Percentiles rank a stretch among this genome's conserved stretches.
These are phyloP conservation scores for Daldinia sp. DNA, from an alignment of 2,329 filamentous ascomycete genomes.

Conservation along the genomic window DNA sequence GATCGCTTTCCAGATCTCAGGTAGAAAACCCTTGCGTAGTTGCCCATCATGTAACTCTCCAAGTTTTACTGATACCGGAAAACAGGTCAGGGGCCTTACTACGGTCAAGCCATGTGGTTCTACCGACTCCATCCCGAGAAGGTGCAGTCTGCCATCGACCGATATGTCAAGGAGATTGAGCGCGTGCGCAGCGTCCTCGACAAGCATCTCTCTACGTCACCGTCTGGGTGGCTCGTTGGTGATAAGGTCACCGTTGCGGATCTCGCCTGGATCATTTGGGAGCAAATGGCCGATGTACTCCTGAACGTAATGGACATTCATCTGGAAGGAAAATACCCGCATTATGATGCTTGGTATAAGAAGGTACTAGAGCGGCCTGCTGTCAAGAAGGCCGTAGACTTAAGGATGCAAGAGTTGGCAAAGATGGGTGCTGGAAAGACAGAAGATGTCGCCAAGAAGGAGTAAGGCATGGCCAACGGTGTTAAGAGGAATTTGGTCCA, in stretches of 20 bases:
- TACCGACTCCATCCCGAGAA: conserved; percentile 10
- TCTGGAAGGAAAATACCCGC: conserved; percentile 15
- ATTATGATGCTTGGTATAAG: conserved; percentile 25
- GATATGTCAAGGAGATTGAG: conserved; percentile 23
- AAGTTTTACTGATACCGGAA: not conserved
- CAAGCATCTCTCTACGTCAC: conserved; percentile 4
- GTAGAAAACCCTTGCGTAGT: not conserved
- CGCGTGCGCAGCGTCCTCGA: conserved; percentile 19
- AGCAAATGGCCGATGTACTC: conserved; percentile 7
- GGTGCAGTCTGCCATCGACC: conserved; percentile 13
- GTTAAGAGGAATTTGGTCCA: no score
- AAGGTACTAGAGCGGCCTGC: conserved; percentile 6
- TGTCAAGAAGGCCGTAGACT: not conserved
- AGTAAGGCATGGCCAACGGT: not conserved
- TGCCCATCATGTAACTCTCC: no score
- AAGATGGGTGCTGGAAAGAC: not conserved
- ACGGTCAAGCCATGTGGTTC: conserved; percentile 25
- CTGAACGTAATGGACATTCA: not conserved
- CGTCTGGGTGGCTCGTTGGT: conserved; percentile 27
- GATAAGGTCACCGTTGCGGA: conserved; percentile 25
- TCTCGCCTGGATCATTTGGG: conserved; percentile 22
- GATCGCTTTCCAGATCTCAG: conserved; percentile 29
- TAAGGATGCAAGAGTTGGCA: not conserved
- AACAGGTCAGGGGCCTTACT: conserved; percentile 27
- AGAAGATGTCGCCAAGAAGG: not conserved